Base-by-base conservation (phyloP, 495 filamentous ascomycete species). In the Terfezia claveryi region DNA sequence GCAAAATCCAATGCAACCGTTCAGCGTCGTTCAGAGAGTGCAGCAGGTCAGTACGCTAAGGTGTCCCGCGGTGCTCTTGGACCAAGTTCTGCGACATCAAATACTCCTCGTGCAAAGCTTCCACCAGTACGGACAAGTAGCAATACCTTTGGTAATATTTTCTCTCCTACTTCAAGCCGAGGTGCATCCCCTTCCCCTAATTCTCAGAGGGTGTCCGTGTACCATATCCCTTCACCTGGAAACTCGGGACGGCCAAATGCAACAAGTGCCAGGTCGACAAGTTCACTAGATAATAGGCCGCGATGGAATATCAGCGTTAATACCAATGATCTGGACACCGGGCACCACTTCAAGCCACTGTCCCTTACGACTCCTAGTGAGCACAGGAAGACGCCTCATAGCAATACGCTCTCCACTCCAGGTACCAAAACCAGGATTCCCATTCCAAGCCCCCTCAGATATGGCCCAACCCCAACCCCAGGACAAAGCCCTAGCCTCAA, bases 301-400 rank as follows among this genome's bases (percentile, higher is more conserved):
- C 76, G 81, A 53, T 95, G 88, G 88, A 94, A 82, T 64, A 56
- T 64, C 8, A 85, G 80, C 38, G 78, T 77, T 11, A 91, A 86
- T 62, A 77, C 81, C 51, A 74, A 72, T 6, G 78, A 82, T 55
- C 71, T 80, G 23, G 72, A 82, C 36, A 76, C 78, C 14, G 79
- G 81, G 23, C 80, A 85, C 64, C 79, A 77, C 61, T 82, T 79
- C 66, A 83, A 79, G 64, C 76, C 83, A 4, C 67, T 80, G 4
- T 71, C 72, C 36, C 67, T 77, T 32, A 78, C 79, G 11, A 81
- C 78, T 1, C 76, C 80, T 9, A 77, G 74, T 56, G 74, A 80
- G 11, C 75, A 81, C 61, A 71, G 76, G 49, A 82, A 79, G 54
- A 57, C 61, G 36, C 64, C 63, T 6, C 63, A 73, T 11, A 66